Evolutionary conservation across 2,329 filamentous ascomycete genomes (phyloP).

Genomic region (Diplodia mutila): DNA sequence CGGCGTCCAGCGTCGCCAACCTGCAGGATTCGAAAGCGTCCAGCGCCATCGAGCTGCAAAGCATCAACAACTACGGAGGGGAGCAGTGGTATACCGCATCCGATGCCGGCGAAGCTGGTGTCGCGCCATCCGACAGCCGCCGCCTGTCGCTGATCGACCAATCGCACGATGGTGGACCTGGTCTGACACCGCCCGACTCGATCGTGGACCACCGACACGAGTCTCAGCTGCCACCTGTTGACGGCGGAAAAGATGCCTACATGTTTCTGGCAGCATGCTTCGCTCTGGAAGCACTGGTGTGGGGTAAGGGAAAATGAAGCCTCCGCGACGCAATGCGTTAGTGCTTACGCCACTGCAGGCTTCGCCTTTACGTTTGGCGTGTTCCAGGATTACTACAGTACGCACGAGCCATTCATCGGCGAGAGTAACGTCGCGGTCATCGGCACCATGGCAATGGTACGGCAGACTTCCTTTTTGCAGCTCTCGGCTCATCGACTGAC

Average conservation of each 20-base stretch:
- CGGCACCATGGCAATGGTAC: conserved; percentile 65
- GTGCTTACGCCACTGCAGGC: conserved; percentile 48
- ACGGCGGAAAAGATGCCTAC: conserved; percentile 57
- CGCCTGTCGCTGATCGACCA: neutral
- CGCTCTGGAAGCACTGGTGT: conserved; percentile 58
- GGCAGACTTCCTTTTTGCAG: neutral
- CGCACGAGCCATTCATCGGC: conserved; percentile 60
- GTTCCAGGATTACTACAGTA: conserved; percentile 71
- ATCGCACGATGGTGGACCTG: neutral
- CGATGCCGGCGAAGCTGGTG: neutral
- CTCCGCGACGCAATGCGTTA: neutral
- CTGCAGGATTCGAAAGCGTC: neutral
- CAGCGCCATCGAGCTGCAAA: neutral
- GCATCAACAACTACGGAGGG: neutral
- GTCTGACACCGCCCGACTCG: neutral
- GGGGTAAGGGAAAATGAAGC: conserved; percentile 48
- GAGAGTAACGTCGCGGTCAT: conserved; percentile 62
- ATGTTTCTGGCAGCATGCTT: conserved; percentile 56
- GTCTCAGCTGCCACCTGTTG: conserved; percentile 47
- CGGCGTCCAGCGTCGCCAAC: conserved; percentile 3
- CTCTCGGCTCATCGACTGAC: neutral
- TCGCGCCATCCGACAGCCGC: neutral
- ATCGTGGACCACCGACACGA: neutral
- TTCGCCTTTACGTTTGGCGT: conserved; percentile 72
- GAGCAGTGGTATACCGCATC: neutral